phyloP scores from a whole-genome alignment of 768 basidiomycete species.

The Trametes elegans region DNA sequence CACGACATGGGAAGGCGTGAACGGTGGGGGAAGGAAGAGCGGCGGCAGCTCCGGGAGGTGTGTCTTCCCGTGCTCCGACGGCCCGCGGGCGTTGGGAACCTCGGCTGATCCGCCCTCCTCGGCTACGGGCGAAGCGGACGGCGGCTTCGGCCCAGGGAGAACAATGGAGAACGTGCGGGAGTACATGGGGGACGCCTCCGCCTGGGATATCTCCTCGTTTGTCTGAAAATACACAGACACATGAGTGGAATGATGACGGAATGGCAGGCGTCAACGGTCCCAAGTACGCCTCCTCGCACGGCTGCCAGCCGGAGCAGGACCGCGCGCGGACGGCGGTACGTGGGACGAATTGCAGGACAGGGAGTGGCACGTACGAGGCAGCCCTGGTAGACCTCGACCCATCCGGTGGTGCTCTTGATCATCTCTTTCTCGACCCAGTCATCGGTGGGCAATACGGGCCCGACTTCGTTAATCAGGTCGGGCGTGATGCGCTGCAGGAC shows the following conservation, averaged over 20 bases:
- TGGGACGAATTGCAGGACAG: background rate
- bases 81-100: constrained; percentile 20
- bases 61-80: constrained; percentile 27
- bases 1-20: constrained; percentile 70
- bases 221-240: constrained; percentile 20
- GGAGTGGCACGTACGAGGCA: constrained; percentile 56
- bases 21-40: constrained; percentile 73
- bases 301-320: background rate
- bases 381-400: constrained; percentile 67
- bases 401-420: constrained; percentile 64
- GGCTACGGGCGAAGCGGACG: too few species aligned
- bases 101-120: constrained; percentile 1
- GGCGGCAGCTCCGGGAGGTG: constrained; percentile 52
- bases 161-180: constrained; percentile 31
- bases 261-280: constrained; percentile 3
- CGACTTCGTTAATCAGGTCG: constrained; percentile 59
- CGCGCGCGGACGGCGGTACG: background rate
- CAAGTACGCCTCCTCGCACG: constrained; percentile 8
- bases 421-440: constrained; percentile 77
- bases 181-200: constrained; percentile 35
- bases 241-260: constrained; percentile 1
- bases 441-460: constrained; percentile 64
- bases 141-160: constrained; percentile 21
- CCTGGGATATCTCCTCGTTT: constrained; percentile 25
- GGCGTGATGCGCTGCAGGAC: constrained; percentile 57